Conservation (phyloP, 2,329 filamentous ascomycete genomes). For the Amauroascus verrucosus region DNA sequence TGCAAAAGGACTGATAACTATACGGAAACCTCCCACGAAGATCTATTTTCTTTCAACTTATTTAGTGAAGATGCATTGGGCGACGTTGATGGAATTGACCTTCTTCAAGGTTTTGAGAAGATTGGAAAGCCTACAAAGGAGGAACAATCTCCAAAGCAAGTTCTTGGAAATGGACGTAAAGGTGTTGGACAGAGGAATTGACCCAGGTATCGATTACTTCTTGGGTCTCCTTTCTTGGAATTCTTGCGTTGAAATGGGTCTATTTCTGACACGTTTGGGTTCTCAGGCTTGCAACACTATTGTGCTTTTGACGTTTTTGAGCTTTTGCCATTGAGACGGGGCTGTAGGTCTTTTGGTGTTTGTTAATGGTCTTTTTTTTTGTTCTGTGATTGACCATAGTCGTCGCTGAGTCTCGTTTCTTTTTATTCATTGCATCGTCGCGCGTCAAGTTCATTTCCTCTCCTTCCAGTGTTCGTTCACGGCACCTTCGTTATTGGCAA, state of each 20-base stretch:
- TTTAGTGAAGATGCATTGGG: constrained; percentile 35
- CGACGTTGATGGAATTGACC: constrained; percentile 38
- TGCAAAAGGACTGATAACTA: constrained; percentile 29
- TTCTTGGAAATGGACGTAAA: constrained; percentile 17
- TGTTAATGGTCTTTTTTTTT: background rate
- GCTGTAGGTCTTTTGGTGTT: background rate
- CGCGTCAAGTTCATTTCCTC: background rate
- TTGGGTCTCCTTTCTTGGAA: background rate
- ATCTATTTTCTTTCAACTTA: constrained; percentile 40
- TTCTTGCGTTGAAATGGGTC: background rate
- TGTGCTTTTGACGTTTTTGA: too few relatives aligned
- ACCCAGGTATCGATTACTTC: background rate
- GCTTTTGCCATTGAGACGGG: background rate
- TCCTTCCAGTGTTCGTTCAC: background rate
- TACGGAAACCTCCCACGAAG: constrained; percentile 32
- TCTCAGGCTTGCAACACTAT: too few relatives aligned
- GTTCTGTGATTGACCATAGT: background rate
- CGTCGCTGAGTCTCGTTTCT: background rate
- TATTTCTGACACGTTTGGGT: background rate
- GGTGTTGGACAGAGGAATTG: background rate
- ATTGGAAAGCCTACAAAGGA: constrained; percentile 34
- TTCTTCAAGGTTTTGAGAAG: constrained; percentile 40
- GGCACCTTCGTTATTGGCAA: background rate
- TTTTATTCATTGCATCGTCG: background rate
- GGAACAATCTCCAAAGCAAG: constrained; percentile 23